phyloP scores from a whole-genome alignment of 805 yeast species.

The Limtongozyma cylindracea region DNA sequence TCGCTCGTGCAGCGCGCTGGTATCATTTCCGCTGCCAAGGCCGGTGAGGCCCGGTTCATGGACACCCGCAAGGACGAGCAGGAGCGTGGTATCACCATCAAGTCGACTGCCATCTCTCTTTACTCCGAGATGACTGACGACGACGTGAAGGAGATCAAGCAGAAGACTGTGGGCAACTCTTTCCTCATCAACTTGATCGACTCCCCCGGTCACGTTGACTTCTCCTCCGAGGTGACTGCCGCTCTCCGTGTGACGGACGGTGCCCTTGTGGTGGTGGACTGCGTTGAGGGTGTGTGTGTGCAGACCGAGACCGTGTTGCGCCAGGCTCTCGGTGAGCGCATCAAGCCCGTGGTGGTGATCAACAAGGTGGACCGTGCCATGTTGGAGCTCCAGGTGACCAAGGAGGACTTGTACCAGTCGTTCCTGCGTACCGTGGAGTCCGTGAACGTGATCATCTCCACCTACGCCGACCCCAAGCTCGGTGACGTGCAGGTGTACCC shows the following conservation, averaged over 20 bases:
- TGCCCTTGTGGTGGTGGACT: constrained; percentile 97
- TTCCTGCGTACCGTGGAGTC: constrained; percentile 98
- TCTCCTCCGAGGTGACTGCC: constrained; percentile 98
- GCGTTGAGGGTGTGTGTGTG: constrained; percentile 99
- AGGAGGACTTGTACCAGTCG: constrained; percentile 97
- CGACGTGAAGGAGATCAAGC: constrained; percentile 73
- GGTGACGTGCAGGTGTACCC: constrained; percentile 99
- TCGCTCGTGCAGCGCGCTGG: constrained; percentile 98
- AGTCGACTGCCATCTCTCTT: constrained; percentile 95
- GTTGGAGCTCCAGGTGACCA: constrained; percentile 94
- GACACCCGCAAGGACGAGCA: constrained; percentile 99
- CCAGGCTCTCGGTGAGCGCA: constrained; percentile 98
- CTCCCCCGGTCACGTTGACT: constrained; percentile 99
- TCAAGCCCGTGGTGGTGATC: constrained; percentile 94
- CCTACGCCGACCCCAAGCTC: constrained; percentile 70
- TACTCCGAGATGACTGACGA: constrained; percentile 73
- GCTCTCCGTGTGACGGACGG: constrained; percentile 99
- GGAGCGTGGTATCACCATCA: constrained; percentile 99
- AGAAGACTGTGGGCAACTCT: constrained; percentile 78
- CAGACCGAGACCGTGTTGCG: constrained; percentile 99
- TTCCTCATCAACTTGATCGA: constrained; percentile 96
- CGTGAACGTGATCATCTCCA: constrained; percentile 93
- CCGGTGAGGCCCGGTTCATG: constrained; percentile 99
- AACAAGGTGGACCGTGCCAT: constrained; percentile 99
- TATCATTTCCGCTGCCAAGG: constrained; percentile 98